Percentiles rank a stretch among this genome's conserved stretches.
Evolutionary conservation across 495 filamentous ascomycete genomes (phyloP).

Genomic region (Neurospora sp.): DNA sequence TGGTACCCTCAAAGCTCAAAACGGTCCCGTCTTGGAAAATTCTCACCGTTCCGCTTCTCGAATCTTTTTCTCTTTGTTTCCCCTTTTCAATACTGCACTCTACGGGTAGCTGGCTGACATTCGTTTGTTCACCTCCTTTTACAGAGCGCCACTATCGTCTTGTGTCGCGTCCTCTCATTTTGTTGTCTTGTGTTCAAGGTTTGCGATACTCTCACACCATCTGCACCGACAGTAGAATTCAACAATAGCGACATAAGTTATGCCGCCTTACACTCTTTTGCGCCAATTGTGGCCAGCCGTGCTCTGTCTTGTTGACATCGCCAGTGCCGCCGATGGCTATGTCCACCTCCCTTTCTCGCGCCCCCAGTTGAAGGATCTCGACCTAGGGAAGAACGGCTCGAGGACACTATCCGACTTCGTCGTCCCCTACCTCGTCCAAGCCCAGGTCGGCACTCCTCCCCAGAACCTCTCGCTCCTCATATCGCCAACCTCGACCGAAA

Average conservation of each 20-base stretch:
- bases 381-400: neutral
- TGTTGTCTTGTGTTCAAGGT: neutral
- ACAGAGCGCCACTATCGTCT: neutral
- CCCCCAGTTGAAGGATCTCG: neutral
- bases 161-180: neutral
- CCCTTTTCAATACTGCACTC: neutral
- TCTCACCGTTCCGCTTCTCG: neutral
- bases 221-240: neutral
- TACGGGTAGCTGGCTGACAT: neutral
- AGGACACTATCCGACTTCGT: neutral
- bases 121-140: neutral
- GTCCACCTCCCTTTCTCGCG: neutral
- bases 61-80: neutral
- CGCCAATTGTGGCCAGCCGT: neutral
- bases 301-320: neutral
- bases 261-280: neutral
- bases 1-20: neutral
- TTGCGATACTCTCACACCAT: neutral
- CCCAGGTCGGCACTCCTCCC: conserved; percentile 52
- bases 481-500: conserved; percentile 61
- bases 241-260: neutral
- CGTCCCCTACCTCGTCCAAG: conserved; percentile 43
- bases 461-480: conserved; percentile 50
- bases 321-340: neutral
- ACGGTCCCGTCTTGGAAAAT: neutral